Percentiles rank a stretch among this genome's conserved stretches.
phyloP scores from a whole-genome alignment of 208 protist species.

The Entamoeba invadens region DNA sequence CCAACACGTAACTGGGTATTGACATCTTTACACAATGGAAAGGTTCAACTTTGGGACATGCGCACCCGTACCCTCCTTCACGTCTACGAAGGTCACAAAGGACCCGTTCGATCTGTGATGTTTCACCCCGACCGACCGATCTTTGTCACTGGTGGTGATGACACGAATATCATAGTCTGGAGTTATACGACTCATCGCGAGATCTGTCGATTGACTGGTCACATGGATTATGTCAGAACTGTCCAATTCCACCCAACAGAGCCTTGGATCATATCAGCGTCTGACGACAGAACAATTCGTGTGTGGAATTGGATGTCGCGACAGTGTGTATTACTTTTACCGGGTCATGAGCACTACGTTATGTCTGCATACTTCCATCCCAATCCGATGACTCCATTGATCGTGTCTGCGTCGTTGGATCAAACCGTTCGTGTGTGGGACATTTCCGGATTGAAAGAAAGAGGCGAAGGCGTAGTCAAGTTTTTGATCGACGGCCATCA shows the following conservation, averaged over 20 bases:
- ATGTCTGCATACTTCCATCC: constrained; percentile 90
- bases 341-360: constrained; percentile 93
- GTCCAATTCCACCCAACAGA: constrained; percentile 76
- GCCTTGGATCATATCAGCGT: constrained; percentile 89
- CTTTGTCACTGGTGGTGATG: constrained; percentile 93
- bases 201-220: constrained; percentile 82
- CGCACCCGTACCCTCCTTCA: constrained; percentile 25
- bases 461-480: background rate
- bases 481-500: constrained; percentile 76
- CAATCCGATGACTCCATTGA: constrained; percentile 55
- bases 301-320: constrained; percentile 92
- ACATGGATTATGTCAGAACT: constrained; percentile 95
- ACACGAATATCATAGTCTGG: constrained; percentile 39
- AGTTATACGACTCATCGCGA: constrained; percentile 49
- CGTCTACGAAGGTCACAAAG: constrained; percentile 24
- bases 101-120: constrained; percentile 78
- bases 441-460: constrained; percentile 58
- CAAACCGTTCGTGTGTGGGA: constrained; percentile 97
- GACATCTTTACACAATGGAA: constrained; percentile 83
- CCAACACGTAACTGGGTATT: constrained; percentile 85
- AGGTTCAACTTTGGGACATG: constrained; percentile 96
- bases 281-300: constrained; percentile 91
- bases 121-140: constrained; percentile 91
- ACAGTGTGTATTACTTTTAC: constrained; percentile 69
- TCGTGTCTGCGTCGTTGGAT: constrained; percentile 91